A percentile compares a stretch with the other conserved stretches of the same genome.
phyloP scores from a whole-genome alignment of 2,329 filamentous ascomycete genomes.

The Ilyonectria mors-panacis region DNA sequence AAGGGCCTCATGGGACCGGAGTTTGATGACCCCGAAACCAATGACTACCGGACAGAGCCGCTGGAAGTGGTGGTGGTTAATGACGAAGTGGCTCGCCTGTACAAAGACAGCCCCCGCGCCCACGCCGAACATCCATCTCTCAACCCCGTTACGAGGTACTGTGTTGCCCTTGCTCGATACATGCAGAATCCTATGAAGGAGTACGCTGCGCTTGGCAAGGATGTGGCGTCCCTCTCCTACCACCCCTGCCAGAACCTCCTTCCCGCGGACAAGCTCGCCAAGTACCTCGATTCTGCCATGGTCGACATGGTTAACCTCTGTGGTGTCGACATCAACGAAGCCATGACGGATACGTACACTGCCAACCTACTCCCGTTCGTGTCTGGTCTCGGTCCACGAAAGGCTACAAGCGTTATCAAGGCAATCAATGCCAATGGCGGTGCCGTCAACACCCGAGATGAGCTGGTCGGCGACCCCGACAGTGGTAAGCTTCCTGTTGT shows the following conservation, averaged over 20 bases:
- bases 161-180: conserved; percentile 89
- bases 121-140: conserved; percentile 85
- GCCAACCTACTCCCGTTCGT: conserved; percentile 93
- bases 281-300: conserved; percentile 93
- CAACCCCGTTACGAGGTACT: conserved; percentile 86
- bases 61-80: conserved; percentile 94
- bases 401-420: conserved; percentile 81
- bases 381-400: conserved; percentile 91
- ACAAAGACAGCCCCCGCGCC: conserved; percentile 90
- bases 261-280: conserved; percentile 87
- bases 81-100: conserved; percentile 96
- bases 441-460: conserved; percentile 84
- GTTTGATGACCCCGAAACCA: conserved; percentile 85
- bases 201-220: conserved; percentile 92
- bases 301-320: conserved; percentile 99
- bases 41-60: conserved; percentile 81
- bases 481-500: conserved; percentile 84
- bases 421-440: conserved; percentile 94
- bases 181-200: conserved; percentile 97
- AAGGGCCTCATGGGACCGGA: conserved; percentile 83
- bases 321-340: conserved; percentile 95
- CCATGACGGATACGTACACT: conserved; percentile 83
- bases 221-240: conserved; percentile 89
- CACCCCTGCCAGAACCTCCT: conserved; percentile 92
- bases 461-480: conserved; percentile 90